Evolutionary conservation across 345 rosid species (phyloP).

Genomic region (Gossypium mustelinum): DNA sequence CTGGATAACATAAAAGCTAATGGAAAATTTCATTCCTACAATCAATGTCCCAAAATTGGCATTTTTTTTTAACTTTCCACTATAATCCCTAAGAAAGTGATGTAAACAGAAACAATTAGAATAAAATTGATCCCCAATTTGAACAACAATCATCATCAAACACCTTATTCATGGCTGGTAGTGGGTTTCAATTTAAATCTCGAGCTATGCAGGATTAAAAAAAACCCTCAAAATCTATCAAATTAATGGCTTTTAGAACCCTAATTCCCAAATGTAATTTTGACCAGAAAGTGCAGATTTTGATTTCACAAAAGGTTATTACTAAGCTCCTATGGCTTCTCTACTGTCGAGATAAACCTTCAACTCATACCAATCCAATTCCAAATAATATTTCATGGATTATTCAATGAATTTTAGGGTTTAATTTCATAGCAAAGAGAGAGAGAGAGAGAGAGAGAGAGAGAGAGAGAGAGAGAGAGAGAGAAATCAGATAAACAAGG

Average conservation of each 20-base stretch:
- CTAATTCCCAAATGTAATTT: neutral
- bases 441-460: neutral
- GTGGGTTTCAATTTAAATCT: neutral
- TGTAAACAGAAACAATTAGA: neutral
- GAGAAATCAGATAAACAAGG: neutral
- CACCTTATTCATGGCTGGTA: neutral
- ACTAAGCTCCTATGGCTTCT: neutral
- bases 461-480: neutral
- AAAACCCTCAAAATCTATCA: neutral
- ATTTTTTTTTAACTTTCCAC: neutral
- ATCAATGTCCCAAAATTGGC: neutral
- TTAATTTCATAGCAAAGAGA: neutral
- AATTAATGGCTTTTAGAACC: neutral
- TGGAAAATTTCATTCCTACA: neutral
- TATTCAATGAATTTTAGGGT: neutral
- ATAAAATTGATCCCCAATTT: neutral
- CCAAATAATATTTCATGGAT: neutral
- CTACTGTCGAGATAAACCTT: neutral
- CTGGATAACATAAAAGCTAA: neutral
- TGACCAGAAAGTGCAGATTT: neutral
- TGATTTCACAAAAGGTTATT: neutral
- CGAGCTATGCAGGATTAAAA: neutral
- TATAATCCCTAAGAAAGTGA: conserved; percentile 5
- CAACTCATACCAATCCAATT: neutral
- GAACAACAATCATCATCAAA: neutral